Evolutionary conservation across 1,284 basidiomycete genomes (phyloP).

Genomic region (Pseudozyma sp.): DNA sequence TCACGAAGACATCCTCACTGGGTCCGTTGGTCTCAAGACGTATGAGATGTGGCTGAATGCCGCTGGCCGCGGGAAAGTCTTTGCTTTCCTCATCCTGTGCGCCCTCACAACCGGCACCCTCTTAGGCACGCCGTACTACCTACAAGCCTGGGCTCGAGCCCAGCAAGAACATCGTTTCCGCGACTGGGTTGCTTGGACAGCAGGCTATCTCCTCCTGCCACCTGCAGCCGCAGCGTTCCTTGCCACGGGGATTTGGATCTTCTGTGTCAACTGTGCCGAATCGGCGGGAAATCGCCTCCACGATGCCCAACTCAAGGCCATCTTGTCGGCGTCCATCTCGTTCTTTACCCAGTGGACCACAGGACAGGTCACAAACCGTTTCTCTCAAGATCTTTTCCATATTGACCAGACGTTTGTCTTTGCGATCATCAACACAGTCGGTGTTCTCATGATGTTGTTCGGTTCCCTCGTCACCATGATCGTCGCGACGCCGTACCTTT

Average conservation of each 20-base stretch:
- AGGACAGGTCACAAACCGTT: conserved; percentile 56
- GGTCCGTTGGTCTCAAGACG: conserved; percentile 31
- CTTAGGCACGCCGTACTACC: conserved; percentile 16
- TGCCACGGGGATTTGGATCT: conserved; percentile 15
- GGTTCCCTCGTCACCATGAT: conserved; percentile 34
- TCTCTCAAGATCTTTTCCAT: conserved; percentile 57
- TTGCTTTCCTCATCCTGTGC: neutral
- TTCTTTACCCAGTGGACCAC: conserved; percentile 47
- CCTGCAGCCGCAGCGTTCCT: conserved; percentile 11
- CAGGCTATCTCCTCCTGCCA: conserved; percentile 12
- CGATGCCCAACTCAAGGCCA: conserved; percentile 26
- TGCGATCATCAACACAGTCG: conserved; percentile 22
- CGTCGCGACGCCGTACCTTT: conserved; percentile 50
- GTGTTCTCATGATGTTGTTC: conserved; percentile 13
- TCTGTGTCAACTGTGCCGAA: conserved; percentile 8
- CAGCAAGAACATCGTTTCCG: conserved; percentile 30
- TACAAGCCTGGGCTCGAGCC: conserved; percentile 39
- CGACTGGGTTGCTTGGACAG: conserved; percentile 25
- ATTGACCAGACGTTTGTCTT: conserved; percentile 40
- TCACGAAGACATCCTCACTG: conserved; percentile 38
- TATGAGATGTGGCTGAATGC: conserved; percentile 33
- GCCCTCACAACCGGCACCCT: neutral
- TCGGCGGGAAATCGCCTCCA: conserved; percentile 43
- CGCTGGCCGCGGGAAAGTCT: conserved; percentile 14
- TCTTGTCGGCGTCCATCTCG: conserved; percentile 40